These are phyloP conservation scores for Tetrastigma voinierianum DNA, from an alignment of 164 flowering plant genomes.

Conservation along the genomic window DNA sequence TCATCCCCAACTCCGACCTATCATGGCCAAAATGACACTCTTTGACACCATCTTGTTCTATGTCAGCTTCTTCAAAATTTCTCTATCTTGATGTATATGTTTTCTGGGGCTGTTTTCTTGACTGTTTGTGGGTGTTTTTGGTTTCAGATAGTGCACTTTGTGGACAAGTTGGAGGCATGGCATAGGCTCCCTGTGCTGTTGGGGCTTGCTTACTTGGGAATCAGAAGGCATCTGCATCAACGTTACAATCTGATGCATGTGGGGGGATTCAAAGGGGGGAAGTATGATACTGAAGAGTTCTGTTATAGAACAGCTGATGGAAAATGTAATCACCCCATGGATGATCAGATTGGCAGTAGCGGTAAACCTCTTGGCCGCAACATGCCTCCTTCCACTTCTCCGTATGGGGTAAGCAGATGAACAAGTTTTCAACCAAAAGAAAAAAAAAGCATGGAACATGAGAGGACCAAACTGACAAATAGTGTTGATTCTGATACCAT, in stretches of 20 bases:
- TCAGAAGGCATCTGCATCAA: conserved; percentile 46
- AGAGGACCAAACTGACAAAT: background rate
- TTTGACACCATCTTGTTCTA: conserved; percentile 42
- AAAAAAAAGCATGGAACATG: background rate
- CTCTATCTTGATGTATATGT: background rate
- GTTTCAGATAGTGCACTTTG: conserved; percentile 31
- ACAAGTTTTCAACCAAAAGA: too few relatives aligned
- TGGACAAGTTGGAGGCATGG: conserved; percentile 45
- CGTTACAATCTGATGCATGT: conserved; percentile 47
- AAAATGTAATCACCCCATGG: conserved; percentile 35
- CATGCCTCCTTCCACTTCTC: conserved; percentile 34
- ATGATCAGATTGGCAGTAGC: conserved; percentile 37
- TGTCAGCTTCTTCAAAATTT: conserved; percentile 21
- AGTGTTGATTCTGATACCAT: background rate
- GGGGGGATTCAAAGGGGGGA: conserved; percentile 24
- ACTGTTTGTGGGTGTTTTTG: background rate
- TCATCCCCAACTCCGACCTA: conserved; percentile 43
- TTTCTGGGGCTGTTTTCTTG: too few relatives aligned
- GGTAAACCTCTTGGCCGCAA: conserved; percentile 55
- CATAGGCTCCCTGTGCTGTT: conserved; percentile 46
- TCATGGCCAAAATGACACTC: conserved; percentile 41
- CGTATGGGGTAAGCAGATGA: conserved; percentile 21
- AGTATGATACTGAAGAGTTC: conserved; percentile 23
- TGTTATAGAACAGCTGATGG: conserved; percentile 46
- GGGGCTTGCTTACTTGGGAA: conserved; percentile 40